These are phyloP conservation scores for Taiozyma onychis DNA, from an alignment of 1,139 yeast genomes.

Conservation along the genomic window DNA sequence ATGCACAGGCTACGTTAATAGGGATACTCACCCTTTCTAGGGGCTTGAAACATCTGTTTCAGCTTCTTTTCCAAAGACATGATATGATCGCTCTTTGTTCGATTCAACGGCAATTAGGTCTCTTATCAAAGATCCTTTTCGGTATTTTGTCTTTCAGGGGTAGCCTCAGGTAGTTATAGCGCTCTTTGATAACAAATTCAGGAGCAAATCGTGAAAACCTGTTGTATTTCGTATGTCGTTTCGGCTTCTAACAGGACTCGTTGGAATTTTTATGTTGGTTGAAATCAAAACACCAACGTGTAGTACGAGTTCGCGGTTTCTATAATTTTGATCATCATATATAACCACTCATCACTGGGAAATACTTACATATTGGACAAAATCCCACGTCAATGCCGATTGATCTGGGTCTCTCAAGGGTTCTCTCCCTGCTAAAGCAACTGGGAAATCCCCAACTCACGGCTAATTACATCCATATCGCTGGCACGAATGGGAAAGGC, in stretches of 20 bases:
- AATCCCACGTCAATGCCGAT: conserved; percentile 34
- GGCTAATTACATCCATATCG: conserved; percentile 70
- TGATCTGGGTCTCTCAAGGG: conserved; percentile 63
- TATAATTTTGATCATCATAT: too few species aligned
- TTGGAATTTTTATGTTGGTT: neutral
- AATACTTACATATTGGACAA: too few species aligned
- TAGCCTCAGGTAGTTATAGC: neutral
- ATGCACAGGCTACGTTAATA: neutral
- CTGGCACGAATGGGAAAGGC: conserved; percentile 96
- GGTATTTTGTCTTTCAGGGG: neutral
- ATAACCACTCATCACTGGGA: too few species aligned
- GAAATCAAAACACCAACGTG: neutral
- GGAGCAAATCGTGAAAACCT: neutral
- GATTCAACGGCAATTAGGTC: neutral
- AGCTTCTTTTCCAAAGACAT: conserved; percentile 44
- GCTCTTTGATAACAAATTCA: neutral
- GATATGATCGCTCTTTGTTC: neutral
- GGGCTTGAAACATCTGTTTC: conserved; percentile 51
- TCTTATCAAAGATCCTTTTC: neutral
- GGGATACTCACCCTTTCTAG: conserved; percentile 42
- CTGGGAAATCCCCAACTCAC: conserved; percentile 65
- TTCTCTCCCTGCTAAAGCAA: conserved; percentile 45
- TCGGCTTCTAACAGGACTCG: neutral
- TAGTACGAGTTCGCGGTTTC: neutral
- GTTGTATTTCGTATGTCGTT: neutral